phyloP scores from a whole-genome alignment of 2,329 filamentous ascomycete genomes.

The Claviceps africana region DNA sequence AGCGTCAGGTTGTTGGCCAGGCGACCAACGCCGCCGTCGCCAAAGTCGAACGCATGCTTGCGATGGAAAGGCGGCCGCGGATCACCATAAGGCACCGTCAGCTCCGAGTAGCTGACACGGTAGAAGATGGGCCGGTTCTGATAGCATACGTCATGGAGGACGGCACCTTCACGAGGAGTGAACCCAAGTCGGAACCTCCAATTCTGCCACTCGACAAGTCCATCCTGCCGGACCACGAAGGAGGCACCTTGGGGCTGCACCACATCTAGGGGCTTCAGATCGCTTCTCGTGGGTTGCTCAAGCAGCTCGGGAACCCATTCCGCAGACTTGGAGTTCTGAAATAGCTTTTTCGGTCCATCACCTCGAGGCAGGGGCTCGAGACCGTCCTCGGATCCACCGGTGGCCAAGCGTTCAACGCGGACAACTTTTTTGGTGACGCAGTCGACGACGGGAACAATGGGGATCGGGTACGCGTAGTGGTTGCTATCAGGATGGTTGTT shows the following conservation, averaged over 20 bases:
- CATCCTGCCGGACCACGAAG: conserved; percentile 40
- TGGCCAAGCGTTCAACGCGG: conserved; percentile 43
- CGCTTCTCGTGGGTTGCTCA: conserved; percentile 29
- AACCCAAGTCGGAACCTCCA: conserved; percentile 58
- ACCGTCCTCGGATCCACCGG: conserved; percentile 30
- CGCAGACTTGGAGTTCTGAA: conserved; percentile 25
- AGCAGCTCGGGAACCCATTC: conserved; percentile 40
- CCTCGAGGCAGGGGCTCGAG: conserved; percentile 21
- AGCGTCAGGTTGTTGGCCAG: conserved; percentile 54
- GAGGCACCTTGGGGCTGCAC: conserved; percentile 55
- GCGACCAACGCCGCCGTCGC: conserved; percentile 51
- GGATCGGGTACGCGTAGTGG: conserved; percentile 48
- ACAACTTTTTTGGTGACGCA: conserved; percentile 38
- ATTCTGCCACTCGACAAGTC: conserved; percentile 46
- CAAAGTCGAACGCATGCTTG: conserved; percentile 61
- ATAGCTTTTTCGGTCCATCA: conserved; percentile 29
- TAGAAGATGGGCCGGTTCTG: conserved; percentile 52
- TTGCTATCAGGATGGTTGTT: conserved; percentile 40
- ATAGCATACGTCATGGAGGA: conserved; percentile 56
- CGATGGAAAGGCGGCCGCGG: conserved; percentile 50
- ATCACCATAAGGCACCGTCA: conserved; percentile 56
- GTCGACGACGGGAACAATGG: conserved; percentile 45
- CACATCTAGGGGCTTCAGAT: conserved; percentile 57
- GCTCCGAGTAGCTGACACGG: conserved; percentile 52
- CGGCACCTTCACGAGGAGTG: conserved; percentile 55